Evolutionary conservation across 1,139 yeast genomes (phyloP).

Genomic region (Pichia sp.): DNA sequence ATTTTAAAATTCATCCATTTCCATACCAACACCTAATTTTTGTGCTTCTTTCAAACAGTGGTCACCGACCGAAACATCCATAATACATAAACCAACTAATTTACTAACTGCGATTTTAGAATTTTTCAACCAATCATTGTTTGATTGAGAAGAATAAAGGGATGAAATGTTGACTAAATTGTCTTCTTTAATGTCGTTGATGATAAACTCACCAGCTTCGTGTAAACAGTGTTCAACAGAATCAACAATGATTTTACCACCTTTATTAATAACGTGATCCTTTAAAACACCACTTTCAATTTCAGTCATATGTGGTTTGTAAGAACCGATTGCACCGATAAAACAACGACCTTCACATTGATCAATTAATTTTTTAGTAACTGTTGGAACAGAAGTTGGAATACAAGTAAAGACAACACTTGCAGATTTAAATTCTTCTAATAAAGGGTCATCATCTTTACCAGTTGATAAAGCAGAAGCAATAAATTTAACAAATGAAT

Average conservation of each 20-base stretch:
- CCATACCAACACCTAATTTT: conserved; percentile 25
- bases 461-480: conserved; percentile 17
- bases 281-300: conserved; percentile 43
- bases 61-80: conserved; percentile 50
- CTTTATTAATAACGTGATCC: conserved; percentile 22
- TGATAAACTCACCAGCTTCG: conserved; percentile 64
- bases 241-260: conserved; percentile 51
- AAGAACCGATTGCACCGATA: conserved; percentile 60
- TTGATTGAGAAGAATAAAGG: conserved; percentile 23
- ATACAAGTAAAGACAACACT: conserved; percentile 52
- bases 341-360: conserved; percentile 35
- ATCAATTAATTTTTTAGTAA: conserved; percentile 35
- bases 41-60: conserved; percentile 27
- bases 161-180: conserved; percentile 44
- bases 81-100: conserved; percentile 54
- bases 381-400: conserved; percentile 48
- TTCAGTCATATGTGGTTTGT: conserved; percentile 64
- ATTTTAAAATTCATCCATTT: conserved; percentile 25
- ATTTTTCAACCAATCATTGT: conserved; percentile 12
- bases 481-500: conserved; percentile 23
- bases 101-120: conserved; percentile 41
- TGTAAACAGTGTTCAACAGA: conserved; percentile 48
- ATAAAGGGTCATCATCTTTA: conserved; percentile 19
- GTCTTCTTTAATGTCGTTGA: conserved; percentile 34
- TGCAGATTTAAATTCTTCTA: conserved; percentile 29